Base-by-base conservation (phyloP, 2,329 filamentous ascomycete genomes). In the Monilinia polystroma region DNA sequence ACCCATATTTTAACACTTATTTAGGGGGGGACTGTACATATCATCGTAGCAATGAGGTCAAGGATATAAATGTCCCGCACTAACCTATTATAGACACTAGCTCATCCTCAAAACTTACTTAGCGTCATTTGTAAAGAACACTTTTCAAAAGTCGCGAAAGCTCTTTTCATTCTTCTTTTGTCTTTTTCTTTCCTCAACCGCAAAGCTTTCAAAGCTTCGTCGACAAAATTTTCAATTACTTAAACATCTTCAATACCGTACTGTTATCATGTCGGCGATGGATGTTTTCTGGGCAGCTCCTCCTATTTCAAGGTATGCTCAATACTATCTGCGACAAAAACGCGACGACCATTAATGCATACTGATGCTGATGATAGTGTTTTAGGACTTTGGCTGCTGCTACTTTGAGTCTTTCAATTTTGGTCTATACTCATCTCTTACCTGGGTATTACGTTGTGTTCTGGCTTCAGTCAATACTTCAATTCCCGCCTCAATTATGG, bases 281-380 rank as follows among this genome's bases (percentile, higher is more conserved):
- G 86, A 88, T 78, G 80, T 81, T 70, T 89, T 88, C 76, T 88
- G 85, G 85, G 81, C 83, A 72, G 83, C 85, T 73, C 88, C 88
- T 74, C 87, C 87, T 66, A 85, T 91, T 72, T 81, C 85, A 67
- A 86, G 88, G 88, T 90, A 83, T 74, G 81, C 73, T n/a, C 66
- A 49, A 63, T 51, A 3, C 16, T 16, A 51, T 71, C 55, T 64
- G 54, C 45, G 23, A 58, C 66, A 54, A 66, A 54, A 67, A 60
- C 47, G 51, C 63, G 64, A 66, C 57, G 51, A 41, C 45, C 66
- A 62, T 66, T 67, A 70, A 74, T 76, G 77, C 79, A 74, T 76
- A 77, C 79, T 82, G 77, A 83, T 83, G 75, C 81, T 82, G 75
- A 80, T 77, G 63, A 51, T 67, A 75, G 74, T 59, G 54, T n/a